phyloP scores from a whole-genome alignment of 768 basidiomycete genomes.

The Pholiota microspora region DNA sequence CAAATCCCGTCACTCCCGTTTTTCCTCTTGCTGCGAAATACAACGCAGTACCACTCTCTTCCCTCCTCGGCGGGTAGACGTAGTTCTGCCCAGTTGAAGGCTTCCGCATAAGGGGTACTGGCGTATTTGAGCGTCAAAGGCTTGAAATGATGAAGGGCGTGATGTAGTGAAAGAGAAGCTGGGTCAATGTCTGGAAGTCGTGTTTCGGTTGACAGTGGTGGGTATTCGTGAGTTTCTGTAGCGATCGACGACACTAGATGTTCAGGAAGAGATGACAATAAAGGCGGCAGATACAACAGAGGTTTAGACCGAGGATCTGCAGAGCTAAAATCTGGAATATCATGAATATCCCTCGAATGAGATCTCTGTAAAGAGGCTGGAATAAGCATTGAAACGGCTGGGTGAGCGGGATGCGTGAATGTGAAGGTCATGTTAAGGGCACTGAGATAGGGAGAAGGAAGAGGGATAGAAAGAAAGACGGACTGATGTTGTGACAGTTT shows the following conservation, averaged over 20 bases:
- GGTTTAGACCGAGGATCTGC: slow-evolving; percentile 30
- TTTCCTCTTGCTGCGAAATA: slow-evolving; percentile 79
- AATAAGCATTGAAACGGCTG: slow-evolving; percentile 2
- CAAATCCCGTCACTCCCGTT: slow-evolving; percentile 66
- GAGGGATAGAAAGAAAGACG: neutral
- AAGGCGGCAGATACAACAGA: slow-evolving; percentile 80
- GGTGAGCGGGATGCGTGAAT: slow-evolving; percentile 29
- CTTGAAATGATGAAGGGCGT: slow-evolving; percentile 75
- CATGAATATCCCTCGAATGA: slow-evolving; percentile 16
- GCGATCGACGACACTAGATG: slow-evolving; percentile 29
- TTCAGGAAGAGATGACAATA: slow-evolving; percentile 73
- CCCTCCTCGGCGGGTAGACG: slow-evolving; percentile 66
- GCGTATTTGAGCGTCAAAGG: slow-evolving; percentile 66
- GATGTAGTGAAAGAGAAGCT: slow-evolving; percentile 81
- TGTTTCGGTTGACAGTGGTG: slow-evolving; percentile 62
- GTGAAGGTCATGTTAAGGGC: slow-evolving; percentile 21
- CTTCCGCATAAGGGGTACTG: slow-evolving; percentile 56
- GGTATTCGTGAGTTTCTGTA: slow-evolving; percentile 25
- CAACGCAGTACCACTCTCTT: slow-evolving; percentile 91
- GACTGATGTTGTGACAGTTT: neutral
- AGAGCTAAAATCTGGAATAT: slow-evolving; percentile 18
- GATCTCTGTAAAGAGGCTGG: neutral
- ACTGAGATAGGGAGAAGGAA: neutral
- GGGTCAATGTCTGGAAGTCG: slow-evolving; percentile 85
- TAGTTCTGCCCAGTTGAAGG: slow-evolving; percentile 88